Evolutionary conservation across 2,329 filamentous ascomycete genomes (phyloP).

Genomic region (Pseudogymnoascus sp.): DNA sequence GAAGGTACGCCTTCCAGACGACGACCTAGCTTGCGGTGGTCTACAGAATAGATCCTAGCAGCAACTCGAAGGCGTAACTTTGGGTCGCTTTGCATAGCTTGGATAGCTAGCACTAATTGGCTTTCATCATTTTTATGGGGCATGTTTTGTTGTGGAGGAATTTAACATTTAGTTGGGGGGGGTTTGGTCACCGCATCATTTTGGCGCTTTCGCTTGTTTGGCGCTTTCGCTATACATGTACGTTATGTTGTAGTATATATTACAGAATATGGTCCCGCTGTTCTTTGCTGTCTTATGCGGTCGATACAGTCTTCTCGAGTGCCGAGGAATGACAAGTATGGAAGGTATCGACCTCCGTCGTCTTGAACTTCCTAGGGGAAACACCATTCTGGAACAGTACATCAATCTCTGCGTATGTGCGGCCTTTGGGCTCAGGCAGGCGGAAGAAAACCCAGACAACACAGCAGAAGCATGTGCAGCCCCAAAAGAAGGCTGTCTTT

Average conservation of each 20-base stretch:
- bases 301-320: not conserved
- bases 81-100: too few species aligned
- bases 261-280: not conserved
- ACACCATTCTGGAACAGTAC: constrained; percentile 33
- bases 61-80: too few species aligned
- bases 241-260: not conserved
- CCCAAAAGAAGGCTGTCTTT: constrained; percentile 34
- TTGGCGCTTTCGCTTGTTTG: too few species aligned
- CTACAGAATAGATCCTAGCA: too few species aligned
- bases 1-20: too few species aligned
- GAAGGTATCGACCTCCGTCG: not conserved
- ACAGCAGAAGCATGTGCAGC: constrained; percentile 31
- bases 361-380: constrained; percentile 24
- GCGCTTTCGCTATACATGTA: too few species aligned
- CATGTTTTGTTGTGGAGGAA: too few species aligned
- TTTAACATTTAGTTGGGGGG: too few species aligned
- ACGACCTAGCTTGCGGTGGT: too few species aligned
- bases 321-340: not conserved
- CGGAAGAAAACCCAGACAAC: constrained; percentile 32
- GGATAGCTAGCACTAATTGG: too few species aligned
- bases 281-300: not conserved
- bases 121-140: too few species aligned
- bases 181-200: too few species aligned
- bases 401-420: constrained; percentile 39
- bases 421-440: constrained; percentile 35